A percentile compares a stretch with the other conserved stretches of the same genome.
Conservation (phyloP, 148 eudicot species). For the Persicaria maculosa region DNA sequence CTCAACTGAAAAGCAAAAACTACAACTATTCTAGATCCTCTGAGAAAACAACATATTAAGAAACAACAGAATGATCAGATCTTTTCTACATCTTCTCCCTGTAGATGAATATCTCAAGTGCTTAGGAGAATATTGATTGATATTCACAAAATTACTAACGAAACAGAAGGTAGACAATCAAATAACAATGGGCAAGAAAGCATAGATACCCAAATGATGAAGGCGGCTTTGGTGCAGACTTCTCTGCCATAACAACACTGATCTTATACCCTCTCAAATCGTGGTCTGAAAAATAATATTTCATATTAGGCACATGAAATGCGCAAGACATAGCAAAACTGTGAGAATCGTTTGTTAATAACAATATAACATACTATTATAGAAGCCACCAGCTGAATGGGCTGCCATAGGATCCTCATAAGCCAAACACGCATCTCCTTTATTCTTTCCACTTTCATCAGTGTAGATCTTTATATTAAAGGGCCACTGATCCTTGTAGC, state of each 20-base stretch:
- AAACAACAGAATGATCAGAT: background rate
- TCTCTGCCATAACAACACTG: slow-evolving; percentile 89
- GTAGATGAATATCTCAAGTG: background rate
- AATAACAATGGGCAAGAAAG: background rate
- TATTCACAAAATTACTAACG: background rate
- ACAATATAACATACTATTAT: slow-evolving; percentile 37
- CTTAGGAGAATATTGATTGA: background rate
- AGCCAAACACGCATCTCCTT: slow-evolving; percentile 84
- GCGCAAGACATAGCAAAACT: background rate
- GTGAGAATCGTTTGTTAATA: background rate
- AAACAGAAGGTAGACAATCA: background rate
- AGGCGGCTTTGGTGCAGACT: slow-evolving; percentile 67
- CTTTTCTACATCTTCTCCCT: background rate
- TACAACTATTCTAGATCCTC: background rate
- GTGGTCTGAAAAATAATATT: slow-evolving; percentile 34
- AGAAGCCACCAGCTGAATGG: slow-evolving; percentile 84
- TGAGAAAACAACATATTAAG: background rate
- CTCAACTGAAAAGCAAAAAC: too few relatives aligned
- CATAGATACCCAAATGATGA: slow-evolving; percentile 45
- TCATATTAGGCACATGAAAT: slow-evolving; percentile 11
- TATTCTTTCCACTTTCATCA: slow-evolving; percentile 85
- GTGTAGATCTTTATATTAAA: slow-evolving; percentile 83
- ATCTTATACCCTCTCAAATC: slow-evolving; percentile 75
- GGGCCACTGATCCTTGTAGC: slow-evolving; percentile 98
- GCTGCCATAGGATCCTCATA: slow-evolving; percentile 97